Conservation (phyloP, 129 eudicot genomes). For the Saussurea involucrata region DNA sequence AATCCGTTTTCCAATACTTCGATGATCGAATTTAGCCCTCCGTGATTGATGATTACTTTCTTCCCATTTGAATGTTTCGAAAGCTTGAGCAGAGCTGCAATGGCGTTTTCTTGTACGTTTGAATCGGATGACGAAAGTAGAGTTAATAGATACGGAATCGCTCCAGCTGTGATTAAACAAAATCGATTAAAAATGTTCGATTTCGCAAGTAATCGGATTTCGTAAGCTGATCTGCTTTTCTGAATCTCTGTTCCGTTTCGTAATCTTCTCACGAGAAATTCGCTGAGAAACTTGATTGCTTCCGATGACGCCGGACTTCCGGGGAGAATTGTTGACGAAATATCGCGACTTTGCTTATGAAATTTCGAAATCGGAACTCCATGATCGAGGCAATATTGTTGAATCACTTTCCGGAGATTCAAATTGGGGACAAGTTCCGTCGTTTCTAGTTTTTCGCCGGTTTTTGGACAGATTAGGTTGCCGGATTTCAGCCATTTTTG, state of each 20-base stretch:
- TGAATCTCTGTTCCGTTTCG: conserved; percentile 34
- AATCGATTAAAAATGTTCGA: conserved; percentile 55
- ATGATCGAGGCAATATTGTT: conserved; percentile 63
- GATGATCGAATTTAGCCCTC: conserved; percentile 47
- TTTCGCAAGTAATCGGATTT: conserved; percentile 68
- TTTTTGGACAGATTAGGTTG: conserved; percentile 69
- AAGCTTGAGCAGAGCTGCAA: conserved; percentile 71
- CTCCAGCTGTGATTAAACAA: conserved; percentile 54
- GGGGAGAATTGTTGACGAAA: conserved; percentile 49
- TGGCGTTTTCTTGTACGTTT: conserved; percentile 56
- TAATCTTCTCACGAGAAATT: conserved; percentile 41
- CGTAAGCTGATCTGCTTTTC: conserved; percentile 56
- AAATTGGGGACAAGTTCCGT: conserved; percentile 71
- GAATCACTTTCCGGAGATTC: conserved; percentile 58
- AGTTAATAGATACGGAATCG: conserved; percentile 46
- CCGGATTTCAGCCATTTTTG: conserved; percentile 82
- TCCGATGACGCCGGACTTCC: conserved; percentile 60
- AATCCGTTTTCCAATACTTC: conserved; percentile 45
- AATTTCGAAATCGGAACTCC: conserved; percentile 65
- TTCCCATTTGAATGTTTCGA: conserved; percentile 65
- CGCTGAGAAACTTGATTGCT: conserved; percentile 50
- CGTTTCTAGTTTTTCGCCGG: conserved; percentile 53
- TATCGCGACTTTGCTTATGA: conserved; percentile 43
- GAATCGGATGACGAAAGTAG: conserved; percentile 58
- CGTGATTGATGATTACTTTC: conserved; percentile 39